phyloP scores from a whole-genome alignment of 306 rosid species.

The Quercus engelmannii region DNA sequence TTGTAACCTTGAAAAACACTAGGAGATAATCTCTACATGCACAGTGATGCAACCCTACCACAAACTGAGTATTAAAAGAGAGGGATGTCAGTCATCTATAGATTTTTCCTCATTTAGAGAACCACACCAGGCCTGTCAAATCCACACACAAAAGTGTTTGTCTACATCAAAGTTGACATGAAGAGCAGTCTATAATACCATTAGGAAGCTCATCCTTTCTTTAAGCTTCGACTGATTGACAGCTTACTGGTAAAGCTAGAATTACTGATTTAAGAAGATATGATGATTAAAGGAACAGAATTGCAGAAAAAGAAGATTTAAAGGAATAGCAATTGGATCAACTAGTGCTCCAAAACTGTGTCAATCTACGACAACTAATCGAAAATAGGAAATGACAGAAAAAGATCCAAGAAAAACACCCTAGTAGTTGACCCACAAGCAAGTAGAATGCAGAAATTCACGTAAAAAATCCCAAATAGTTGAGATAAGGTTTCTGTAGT shows the following conservation, averaged over 20 bases:
- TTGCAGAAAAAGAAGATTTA: too few species aligned
- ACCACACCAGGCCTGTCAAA: not conserved
- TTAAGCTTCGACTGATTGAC: not conserved
- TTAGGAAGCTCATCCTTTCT: not conserved
- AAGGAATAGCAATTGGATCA: too few species aligned
- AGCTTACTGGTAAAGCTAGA: not conserved
- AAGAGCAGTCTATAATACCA: not conserved
- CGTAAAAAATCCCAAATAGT: not conserved
- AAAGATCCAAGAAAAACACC: not conserved
- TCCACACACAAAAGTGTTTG: not conserved
- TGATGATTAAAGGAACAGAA: too few species aligned
- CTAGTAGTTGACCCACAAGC: not conserved
- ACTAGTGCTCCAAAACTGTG: not conserved
- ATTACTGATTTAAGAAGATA: not conserved
- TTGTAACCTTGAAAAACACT: too few species aligned
- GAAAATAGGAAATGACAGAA: not conserved
- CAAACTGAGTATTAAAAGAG: too few species aligned
- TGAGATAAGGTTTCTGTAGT: not conserved
- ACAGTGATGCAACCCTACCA: too few species aligned
- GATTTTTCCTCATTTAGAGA: too few species aligned
- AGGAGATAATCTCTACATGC: too few species aligned
- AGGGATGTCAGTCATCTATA: too few species aligned
- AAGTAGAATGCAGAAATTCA: not conserved
- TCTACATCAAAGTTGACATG: not conserved
- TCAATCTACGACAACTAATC: not conserved